Conservation (phyloP, 805 yeast species). For the Brettanomyces nanus region DNA sequence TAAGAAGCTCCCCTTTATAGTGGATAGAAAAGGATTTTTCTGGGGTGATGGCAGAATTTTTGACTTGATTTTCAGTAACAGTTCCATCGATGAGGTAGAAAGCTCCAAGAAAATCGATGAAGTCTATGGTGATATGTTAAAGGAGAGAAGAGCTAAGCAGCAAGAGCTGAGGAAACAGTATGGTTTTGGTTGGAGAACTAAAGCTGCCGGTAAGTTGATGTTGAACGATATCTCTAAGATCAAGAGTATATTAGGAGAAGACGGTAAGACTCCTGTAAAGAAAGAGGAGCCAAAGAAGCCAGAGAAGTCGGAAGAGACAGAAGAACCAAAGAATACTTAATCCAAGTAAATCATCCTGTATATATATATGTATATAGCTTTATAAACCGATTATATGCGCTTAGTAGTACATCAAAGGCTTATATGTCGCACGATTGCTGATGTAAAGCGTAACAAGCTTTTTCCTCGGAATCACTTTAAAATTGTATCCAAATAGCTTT, state of each 20-base stretch:
- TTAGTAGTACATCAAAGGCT: too few relatives aligned
- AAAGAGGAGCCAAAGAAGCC: constrained; percentile 1
- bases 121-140: constrained; percentile 22
- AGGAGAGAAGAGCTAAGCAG: constrained; percentile 52
- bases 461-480: too few relatives aligned
- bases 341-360: neutral
- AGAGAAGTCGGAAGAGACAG: neutral
- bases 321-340: neutral
- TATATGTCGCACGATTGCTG: too few relatives aligned
- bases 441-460: too few relatives aligned
- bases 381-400: too few relatives aligned
- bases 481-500: too few relatives aligned
- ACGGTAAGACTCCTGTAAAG: constrained; percentile 5
- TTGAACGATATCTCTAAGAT: constrained; percentile 32
- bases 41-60: constrained; percentile 90
- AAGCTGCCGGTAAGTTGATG: constrained; percentile 36
- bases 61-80: constrained; percentile 76
- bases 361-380: constrained; percentile 1
- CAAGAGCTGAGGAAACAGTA: constrained; percentile 41
- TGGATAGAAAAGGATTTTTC: constrained; percentile 81
- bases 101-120: constrained; percentile 28
- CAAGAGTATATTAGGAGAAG: constrained; percentile 11
- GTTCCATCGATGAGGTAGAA: constrained; percentile 68
- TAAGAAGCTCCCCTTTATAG: constrained; percentile 56
- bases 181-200: constrained; percentile 55